Evolutionary conservation across 257 asterid species (phyloP).

Genomic region (Buddleja alternifolia): DNA sequence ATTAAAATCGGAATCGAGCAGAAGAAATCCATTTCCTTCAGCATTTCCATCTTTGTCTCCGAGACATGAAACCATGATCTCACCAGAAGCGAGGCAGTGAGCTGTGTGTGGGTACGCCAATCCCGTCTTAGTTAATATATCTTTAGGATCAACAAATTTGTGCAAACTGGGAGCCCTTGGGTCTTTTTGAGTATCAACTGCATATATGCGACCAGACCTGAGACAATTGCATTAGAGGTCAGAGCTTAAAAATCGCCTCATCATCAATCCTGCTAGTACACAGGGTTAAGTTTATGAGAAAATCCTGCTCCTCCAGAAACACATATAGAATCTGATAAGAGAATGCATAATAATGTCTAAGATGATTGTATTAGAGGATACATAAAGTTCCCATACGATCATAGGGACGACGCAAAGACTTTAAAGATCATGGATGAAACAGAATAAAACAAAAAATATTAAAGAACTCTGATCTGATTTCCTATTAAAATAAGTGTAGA

Average conservation of each 20-base stretch:
- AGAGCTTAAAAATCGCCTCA: neutral
- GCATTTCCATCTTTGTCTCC: slow-evolving; percentile 98
- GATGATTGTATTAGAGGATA: neutral
- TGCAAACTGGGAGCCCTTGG: slow-evolving; percentile 82
- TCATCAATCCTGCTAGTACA: too few species aligned
- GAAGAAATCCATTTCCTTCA: slow-evolving; percentile 89
- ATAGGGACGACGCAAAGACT: neutral
- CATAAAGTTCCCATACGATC: neutral
- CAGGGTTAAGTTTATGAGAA: neutral
- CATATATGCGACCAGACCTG: slow-evolving; percentile 98
- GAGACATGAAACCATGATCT: slow-evolving; percentile 92
- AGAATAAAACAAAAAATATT: too few species aligned
- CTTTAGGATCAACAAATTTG: slow-evolving; percentile 79
- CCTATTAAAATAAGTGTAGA: too few species aligned
- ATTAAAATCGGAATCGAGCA: slow-evolving; percentile 84
- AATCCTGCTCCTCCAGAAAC: neutral
- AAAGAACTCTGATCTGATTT: neutral
- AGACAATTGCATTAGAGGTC: slow-evolving; percentile 13
- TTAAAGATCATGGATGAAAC: neutral
- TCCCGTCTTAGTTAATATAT: slow-evolving; percentile 76
- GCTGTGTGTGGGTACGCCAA: slow-evolving; percentile 96
- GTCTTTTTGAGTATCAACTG: slow-evolving; percentile 76
- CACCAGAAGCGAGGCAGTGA: slow-evolving; percentile 98
- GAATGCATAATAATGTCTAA: neutral
- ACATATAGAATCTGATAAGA: neutral